These are phyloP conservation scores for Alectoria sarmentosa DNA, from an alignment of 495 filamentous ascomycete genomes.

Conservation along the genomic window DNA sequence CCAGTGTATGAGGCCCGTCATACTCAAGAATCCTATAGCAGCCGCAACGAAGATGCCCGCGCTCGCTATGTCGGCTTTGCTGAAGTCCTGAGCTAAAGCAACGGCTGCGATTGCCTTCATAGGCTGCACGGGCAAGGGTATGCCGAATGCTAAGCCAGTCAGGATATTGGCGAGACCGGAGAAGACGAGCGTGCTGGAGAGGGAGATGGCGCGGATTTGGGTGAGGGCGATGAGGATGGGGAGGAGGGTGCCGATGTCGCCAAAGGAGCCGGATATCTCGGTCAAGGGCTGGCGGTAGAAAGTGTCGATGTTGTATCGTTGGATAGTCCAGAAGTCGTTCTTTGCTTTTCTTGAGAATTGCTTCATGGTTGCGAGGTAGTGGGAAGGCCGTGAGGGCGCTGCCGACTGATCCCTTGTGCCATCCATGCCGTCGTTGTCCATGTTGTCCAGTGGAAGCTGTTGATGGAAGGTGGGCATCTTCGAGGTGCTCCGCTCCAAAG, in stretches of 20 bases:
- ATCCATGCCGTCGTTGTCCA: background rate
- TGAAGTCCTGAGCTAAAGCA: conserved; percentile 61
- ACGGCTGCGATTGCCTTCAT: conserved; percentile 92
- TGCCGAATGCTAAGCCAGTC: conserved; percentile 74
- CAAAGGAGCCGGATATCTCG: conserved; percentile 84
- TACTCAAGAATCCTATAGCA: conserved; percentile 65
- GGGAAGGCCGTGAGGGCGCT: conserved; percentile 5
- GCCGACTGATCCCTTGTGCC: background rate
- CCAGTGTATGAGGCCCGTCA: conserved; percentile 66
- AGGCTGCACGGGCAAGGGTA: conserved; percentile 80
- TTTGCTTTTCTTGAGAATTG: conserved; percentile 1
- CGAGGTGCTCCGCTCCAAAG: background rate
- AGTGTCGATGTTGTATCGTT: conserved; percentile 40
- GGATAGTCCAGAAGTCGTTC: conserved; percentile 13
- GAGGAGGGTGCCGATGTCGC: conserved; percentile 86
- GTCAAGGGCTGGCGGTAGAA: conserved; percentile 54
- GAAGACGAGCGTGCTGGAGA: conserved; percentile 80
- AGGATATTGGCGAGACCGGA: conserved; percentile 78
- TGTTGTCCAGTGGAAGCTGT: background rate
- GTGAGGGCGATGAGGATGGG: conserved; percentile 82
- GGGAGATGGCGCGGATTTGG: conserved; percentile 63
- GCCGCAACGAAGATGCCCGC: conserved; percentile 70
- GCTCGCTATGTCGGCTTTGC: conserved; percentile 57
- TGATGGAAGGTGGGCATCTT: background rate
- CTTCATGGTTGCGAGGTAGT: background rate